Conservation (phyloP, 2,329 filamentous ascomycete species). For the Sarocladium kiliense region DNA sequence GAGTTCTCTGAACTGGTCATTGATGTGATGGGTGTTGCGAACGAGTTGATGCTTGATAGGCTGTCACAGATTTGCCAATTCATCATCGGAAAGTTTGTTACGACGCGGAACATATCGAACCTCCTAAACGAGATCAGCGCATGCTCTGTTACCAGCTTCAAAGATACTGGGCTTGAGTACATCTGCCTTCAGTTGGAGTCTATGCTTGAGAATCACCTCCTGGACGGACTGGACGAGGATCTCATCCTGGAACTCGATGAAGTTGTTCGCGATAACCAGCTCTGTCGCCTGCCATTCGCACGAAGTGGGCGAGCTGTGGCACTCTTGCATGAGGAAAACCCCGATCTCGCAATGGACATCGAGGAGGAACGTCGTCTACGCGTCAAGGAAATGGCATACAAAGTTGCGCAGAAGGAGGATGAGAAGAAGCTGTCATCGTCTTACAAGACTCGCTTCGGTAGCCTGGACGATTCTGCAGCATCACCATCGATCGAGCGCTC, state of each 20-base stretch:
- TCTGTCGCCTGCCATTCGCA: constrained; percentile 69
- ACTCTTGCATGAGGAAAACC: constrained; percentile 59
- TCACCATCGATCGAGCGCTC: constrained; percentile 38
- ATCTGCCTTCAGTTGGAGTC: constrained; percentile 86
- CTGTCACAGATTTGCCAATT: constrained; percentile 86
- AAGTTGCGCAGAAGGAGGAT: constrained; percentile 55
- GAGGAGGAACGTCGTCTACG: constrained; percentile 64
- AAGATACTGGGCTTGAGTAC: constrained; percentile 83
- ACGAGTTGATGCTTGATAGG: constrained; percentile 92
- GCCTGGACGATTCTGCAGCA: constrained; percentile 55
- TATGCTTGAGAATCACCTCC: constrained; percentile 83
- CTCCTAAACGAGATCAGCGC: constrained; percentile 82
- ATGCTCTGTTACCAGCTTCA: constrained; percentile 79
- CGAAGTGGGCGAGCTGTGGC: constrained; percentile 69
- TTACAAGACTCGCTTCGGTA: constrained; percentile 54
- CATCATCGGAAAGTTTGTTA: constrained; percentile 78
- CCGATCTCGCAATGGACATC: constrained; percentile 58
- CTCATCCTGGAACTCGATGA: constrained; percentile 76
- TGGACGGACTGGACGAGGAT: constrained; percentile 81
- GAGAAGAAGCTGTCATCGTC: constrained; percentile 59
- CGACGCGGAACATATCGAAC: constrained; percentile 76
- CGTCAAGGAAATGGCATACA: constrained; percentile 72
- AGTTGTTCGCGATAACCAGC: constrained; percentile 76
- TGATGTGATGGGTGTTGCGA: constrained; percentile 83
- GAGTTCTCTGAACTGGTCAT: constrained; percentile 85